A percentile compares a stretch with the other conserved stretches of the same genome.
Conservation (phyloP, 331 rosid genomes). For the Quercus lobata region DNA sequence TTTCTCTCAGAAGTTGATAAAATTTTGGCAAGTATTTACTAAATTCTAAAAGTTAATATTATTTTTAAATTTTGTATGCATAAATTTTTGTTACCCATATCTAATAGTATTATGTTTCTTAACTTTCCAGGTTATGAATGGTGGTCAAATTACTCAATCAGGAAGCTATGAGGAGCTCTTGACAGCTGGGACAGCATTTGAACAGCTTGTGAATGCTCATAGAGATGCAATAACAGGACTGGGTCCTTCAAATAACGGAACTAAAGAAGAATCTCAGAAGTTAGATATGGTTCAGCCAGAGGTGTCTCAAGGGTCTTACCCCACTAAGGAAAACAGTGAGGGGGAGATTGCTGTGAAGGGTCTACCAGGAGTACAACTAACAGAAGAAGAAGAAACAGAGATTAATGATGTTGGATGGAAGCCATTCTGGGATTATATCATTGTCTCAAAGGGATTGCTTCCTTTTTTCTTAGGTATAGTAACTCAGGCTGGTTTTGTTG, state of each 20-base stretch:
- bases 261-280: conserved; percentile 18
- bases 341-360: conserved; percentile 32
- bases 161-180: conserved; percentile 66
- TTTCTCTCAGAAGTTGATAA: conserved; percentile 66
- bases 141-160: conserved; percentile 55
- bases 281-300: conserved; percentile 8
- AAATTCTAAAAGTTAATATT: background rate
- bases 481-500: conserved; percentile 32
- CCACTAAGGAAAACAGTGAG: conserved; percentile 26
- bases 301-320: conserved; percentile 15
- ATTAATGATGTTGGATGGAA: conserved; percentile 67
- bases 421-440: conserved; percentile 60
- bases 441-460: conserved; percentile 39
- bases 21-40: conserved; percentile 45
- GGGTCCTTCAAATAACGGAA: conserved; percentile 23
- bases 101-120: background rate
- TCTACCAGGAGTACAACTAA: conserved; percentile 42
- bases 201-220: conserved; percentile 82
- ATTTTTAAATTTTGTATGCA: background rate
- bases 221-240: conserved; percentile 39
- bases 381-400: conserved; percentile 68
- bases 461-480: conserved; percentile 26
- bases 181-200: conserved; percentile 63
- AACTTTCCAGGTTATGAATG: conserved; percentile 58
- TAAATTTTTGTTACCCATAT: too few species aligned